Evolutionary conservation across 139 green algal genomes (phyloP), one percentile per base, ranked within the genome.

Genomic region (Volvox reticuliferus): DNA sequence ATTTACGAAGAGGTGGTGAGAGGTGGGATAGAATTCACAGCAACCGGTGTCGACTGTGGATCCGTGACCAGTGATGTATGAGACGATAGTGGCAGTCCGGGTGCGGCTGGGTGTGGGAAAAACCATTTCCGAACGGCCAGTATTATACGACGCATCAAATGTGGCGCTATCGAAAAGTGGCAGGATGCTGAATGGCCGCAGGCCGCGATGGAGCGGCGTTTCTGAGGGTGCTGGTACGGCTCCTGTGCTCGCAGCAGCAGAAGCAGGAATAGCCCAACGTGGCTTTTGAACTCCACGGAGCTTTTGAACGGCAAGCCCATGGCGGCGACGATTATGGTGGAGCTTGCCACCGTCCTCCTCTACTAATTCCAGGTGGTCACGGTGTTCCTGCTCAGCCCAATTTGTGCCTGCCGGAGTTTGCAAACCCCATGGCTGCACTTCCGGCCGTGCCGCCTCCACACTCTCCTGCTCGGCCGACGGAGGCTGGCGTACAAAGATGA

Each of bases 11-110:
- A 94, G 92, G 75, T 91, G 77, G 82, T 96, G 93, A 5, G 50
- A 89, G 22, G 92, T 95, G 26, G 86, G 67, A 68, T 93, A 96
- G 87, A 96, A 96, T 88, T 96, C 94, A 0, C 91, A 93, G 81
- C 94, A 96, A 26, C 91, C 79, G 36, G 86, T 76, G 36, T 86
- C 77, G 17, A 89, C 65, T 32, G 95, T 93, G 14, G 77, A 88
- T n/a, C 94, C 94, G 76, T 96, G 94, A 0, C 94, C 94, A 69
- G 93, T 95, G 63, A 96, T 94, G 68, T 92, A 78, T 20, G 91
- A 81, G 12, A 96, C 71, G 0, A 94, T 17, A 2, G 89, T 93
- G 36, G 81, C 83, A 28, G 76, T 14, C 33, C 73, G 13, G 0
- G 79, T 44, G 33, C 75, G 61, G 3, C 36, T 3, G 17, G 94